Percentiles rank a stretch among this genome's conserved stretches.
phyloP scores from a whole-genome alignment of 148 eudicot genomes.

The Fagopyrum esculentum region DNA sequence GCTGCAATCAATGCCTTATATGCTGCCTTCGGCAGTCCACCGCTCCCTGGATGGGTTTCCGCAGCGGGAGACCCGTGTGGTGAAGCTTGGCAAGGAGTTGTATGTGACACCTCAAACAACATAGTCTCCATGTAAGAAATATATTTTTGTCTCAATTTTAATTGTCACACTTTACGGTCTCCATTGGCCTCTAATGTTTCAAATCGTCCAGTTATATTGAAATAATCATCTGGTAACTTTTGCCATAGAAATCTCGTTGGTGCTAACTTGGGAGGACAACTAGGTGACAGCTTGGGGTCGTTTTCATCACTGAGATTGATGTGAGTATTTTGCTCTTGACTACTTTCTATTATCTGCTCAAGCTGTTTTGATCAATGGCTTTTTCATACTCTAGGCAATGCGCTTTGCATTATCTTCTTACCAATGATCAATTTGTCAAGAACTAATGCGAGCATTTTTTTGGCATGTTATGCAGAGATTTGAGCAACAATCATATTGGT shows the following conservation, averaged over 20 bases:
- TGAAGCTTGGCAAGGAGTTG: slow-evolving; percentile 82
- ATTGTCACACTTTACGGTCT: not conserved
- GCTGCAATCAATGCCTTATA: slow-evolving; percentile 74
- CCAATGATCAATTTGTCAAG: not conserved
- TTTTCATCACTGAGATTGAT: slow-evolving; percentile 58
- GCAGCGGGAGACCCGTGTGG: slow-evolving; percentile 81
- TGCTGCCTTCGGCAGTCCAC: slow-evolving; percentile 70
- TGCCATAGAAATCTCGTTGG: slow-evolving; percentile 46
- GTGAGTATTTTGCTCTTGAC: slow-evolving; percentile 28
- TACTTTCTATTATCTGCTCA: not conserved
- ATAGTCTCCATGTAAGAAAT: slow-evolving; percentile 59
- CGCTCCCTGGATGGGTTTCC: slow-evolving; percentile 74
- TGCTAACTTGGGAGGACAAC: slow-evolving; percentile 69
- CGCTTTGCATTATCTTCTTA: not conserved
- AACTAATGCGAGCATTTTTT: slow-evolving; percentile 12
- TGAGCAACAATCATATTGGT: slow-evolving; percentile 74
- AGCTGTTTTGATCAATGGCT: slow-evolving; percentile 9
- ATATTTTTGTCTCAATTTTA: not conserved
- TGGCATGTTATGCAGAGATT: slow-evolving; percentile 44
- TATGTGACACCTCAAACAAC: slow-evolving; percentile 40
- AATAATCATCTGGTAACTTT: not conserved
- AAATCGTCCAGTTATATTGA: slow-evolving; percentile 11
- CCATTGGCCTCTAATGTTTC: not conserved
- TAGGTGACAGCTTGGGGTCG: slow-evolving; percentile 65
- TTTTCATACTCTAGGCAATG: slow-evolving; percentile 1